A percentile compares a stretch with the other conserved stretches of the same genome.
Evolutionary conservation across 495 filamentous ascomycete species (phyloP).

Genomic region (Penicillium paxilli): DNA sequence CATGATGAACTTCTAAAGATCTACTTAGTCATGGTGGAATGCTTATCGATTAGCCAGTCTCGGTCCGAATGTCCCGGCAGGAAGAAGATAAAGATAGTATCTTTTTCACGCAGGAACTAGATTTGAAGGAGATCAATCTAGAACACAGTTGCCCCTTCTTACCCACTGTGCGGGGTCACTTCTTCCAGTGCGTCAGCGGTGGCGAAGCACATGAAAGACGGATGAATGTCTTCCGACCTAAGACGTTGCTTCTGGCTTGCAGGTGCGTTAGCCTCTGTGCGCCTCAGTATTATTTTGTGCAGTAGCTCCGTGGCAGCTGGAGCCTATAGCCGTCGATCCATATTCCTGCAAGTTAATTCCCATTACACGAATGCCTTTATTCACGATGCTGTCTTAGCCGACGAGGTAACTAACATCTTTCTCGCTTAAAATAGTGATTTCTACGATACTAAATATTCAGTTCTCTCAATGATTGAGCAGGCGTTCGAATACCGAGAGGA

Average conservation of each 20-base stretch:
- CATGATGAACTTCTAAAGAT: background rate
- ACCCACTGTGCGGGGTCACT: background rate
- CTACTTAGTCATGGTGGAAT: constrained; percentile 2
- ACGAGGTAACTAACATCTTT: background rate
- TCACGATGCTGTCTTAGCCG: background rate
- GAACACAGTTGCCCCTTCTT: background rate
- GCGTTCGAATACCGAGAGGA: too few species aligned
- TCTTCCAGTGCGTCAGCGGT: background rate
- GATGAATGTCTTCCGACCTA: background rate
- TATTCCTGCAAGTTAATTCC: background rate
- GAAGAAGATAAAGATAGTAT: background rate
- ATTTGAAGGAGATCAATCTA: background rate
- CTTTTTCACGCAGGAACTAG: background rate
- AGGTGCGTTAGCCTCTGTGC: background rate
- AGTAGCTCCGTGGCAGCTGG: background rate
- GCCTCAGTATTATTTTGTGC: background rate
- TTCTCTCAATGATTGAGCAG: too few species aligned
- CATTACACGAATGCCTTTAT: background rate
- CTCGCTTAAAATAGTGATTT: background rate
- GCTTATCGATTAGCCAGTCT: background rate
- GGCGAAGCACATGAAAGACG: background rate
- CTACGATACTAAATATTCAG: too few species aligned
- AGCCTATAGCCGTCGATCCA: background rate
- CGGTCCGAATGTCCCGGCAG: background rate
- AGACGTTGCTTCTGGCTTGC: background rate